Conservation (phyloP, 2,329 filamentous ascomycete genomes). For the Claviceps sp. region DNA sequence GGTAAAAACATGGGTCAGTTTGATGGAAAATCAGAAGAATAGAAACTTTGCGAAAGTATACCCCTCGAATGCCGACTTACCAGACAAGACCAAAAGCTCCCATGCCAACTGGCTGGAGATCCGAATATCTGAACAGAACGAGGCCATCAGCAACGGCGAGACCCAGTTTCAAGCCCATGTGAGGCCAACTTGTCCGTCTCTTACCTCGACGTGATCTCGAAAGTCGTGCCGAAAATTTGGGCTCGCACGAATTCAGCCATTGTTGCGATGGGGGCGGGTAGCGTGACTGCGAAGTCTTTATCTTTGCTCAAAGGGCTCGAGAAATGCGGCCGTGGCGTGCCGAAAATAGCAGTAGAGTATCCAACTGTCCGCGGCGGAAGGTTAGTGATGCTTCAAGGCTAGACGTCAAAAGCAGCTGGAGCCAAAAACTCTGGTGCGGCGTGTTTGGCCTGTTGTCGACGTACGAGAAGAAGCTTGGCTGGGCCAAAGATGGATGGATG, state of each 20-base stretch:
- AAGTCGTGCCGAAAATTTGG: constrained; percentile 98
- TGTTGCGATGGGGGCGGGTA: constrained; percentile 8
- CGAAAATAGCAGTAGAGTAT: neutral
- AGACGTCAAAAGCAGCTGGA: neutral
- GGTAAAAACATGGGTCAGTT: neutral
- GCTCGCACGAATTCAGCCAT: constrained; percentile 99
- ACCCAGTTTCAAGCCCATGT: neutral
- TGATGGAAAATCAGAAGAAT: neutral
- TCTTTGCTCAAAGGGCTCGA: no score
- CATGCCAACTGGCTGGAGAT: constrained; percentile 98
- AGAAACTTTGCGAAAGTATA: neutral
- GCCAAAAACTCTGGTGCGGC: neutral
- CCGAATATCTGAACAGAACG: constrained; percentile 60
- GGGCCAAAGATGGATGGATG: neutral
- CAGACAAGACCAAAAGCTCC: constrained; percentile 96
- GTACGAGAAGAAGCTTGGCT: neutral
- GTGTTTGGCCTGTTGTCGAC: neutral
- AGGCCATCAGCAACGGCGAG: neutral
- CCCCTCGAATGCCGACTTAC: constrained; percentile 36
- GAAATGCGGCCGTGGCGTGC: neutral
- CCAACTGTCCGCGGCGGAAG: neutral
- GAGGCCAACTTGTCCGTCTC: neutral
- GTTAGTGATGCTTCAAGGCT: neutral
- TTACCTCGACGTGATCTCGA: constrained; percentile 98
- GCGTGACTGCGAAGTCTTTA: no score